phyloP scores from a whole-genome alignment of 306 rosid genomes.

The Prinsepia uniflora region DNA sequence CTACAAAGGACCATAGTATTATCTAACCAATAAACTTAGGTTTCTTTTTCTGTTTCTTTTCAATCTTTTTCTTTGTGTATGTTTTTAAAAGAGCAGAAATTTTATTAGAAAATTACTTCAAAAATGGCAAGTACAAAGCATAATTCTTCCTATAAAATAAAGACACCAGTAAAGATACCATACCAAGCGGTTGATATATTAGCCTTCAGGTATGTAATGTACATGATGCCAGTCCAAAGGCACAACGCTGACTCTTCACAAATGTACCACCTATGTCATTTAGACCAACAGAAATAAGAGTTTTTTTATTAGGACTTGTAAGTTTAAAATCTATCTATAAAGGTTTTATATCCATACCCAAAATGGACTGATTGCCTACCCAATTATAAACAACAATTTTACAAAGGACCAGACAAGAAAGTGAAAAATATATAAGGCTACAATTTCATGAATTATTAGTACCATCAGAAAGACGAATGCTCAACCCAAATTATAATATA shows the following conservation, averaged over 20 bases:
- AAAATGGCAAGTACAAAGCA: neutral
- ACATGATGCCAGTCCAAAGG: conserved; percentile 83
- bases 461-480: neutral
- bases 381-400: neutral
- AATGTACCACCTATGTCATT: conserved; percentile 82
- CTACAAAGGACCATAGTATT: conserved; percentile 6
- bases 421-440: neutral
- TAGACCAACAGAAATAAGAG: conserved; percentile 25
- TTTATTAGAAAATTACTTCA: neutral
- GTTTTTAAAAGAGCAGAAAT: neutral
- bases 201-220: conserved; percentile 67
- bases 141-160: conserved; percentile 22
- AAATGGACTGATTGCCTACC: neutral
- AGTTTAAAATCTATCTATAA: neutral
- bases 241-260: conserved; percentile 85
- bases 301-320: conserved; percentile 6
- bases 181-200: conserved; percentile 74
- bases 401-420: neutral
- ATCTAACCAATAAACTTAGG: neutral
- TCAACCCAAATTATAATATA: neutral
- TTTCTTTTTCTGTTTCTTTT: neutral
- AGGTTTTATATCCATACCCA: neutral
- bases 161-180: conserved; percentile 27
- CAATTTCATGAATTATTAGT: neutral
- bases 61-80: neutral